Evolutionary conservation across 805 yeast species (phyloP).

Genomic region (Cyberlindnera misumaiensis): DNA sequence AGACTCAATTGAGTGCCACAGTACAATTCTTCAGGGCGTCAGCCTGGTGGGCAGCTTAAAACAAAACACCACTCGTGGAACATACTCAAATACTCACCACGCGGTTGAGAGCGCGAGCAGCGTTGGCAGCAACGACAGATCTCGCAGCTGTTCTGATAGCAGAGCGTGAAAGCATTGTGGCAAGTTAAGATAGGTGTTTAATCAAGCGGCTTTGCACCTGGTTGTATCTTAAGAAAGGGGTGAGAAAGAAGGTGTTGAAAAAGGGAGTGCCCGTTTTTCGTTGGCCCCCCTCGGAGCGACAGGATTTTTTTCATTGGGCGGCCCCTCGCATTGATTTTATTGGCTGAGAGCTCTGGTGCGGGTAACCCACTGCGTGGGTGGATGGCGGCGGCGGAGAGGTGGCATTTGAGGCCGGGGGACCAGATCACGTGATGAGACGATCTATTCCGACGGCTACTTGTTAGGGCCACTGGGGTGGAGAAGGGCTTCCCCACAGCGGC

Average conservation of each 20-base stretch:
- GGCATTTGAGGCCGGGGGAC: neutral
- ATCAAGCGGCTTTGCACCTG: conserved; percentile 2
- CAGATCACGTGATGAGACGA: neutral
- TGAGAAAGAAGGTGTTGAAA: conserved; percentile 11
- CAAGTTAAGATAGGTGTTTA: conserved; percentile 1
- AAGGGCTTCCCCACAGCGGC: too few relatives aligned
- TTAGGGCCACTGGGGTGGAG: too few relatives aligned
- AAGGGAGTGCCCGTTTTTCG: conserved; percentile 13
- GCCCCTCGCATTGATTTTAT: conserved; percentile 1
- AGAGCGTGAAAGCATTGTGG: conserved; percentile 76
- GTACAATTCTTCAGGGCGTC: too few relatives aligned
- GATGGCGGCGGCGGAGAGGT: too few relatives aligned
- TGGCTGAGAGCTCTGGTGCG: too few relatives aligned
- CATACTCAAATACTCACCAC: conserved; percentile 30
- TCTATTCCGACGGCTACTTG: neutral
- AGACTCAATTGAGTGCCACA: too few relatives aligned
- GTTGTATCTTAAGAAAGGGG: conserved; percentile 3
- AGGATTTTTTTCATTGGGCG: conserved; percentile 22
- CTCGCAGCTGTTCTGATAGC: conserved; percentile 80
- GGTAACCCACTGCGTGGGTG: too few relatives aligned
- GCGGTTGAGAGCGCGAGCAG: conserved; percentile 31
- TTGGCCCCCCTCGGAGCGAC: conserved; percentile 3
- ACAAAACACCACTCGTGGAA: neutral
- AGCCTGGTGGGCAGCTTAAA: neutral
- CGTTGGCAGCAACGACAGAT: conserved; percentile 58